Base-by-base conservation (phyloP, 371 early-diverging fungal genomes). In the Mortierella sp. region DNA sequence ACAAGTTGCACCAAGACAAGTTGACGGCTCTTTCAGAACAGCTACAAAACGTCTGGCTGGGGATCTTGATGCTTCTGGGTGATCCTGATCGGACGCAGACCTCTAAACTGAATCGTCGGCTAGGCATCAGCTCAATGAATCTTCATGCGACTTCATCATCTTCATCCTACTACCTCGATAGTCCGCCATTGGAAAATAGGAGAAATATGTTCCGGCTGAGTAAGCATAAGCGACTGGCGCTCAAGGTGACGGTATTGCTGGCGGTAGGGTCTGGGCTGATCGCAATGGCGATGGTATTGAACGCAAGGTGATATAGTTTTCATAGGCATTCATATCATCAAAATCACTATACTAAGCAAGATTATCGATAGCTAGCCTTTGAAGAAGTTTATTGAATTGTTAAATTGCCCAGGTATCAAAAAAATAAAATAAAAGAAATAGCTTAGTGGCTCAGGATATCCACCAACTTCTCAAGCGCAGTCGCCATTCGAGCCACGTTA, bases 401-500 rank as follows among this genome's bases (percentile, higher is more conserved):
- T 39, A 39, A 39, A 39, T 10, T 10, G 39, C 39, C 39, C 39
- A 39, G 10, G 39, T 39, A 39, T 10, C 4, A 39, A 39, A 39
- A 39, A 6, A 39, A 49, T 3, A 3, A 10, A 16, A 16, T 49
- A 49, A 12, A 30, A 3, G 30, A 30, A 39, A 62, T 35, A 35
- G 3, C 22, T 60, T 55, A 77, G 20, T 54, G 72, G 10, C 68
- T 73, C 40, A 83, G 59, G 57, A 83, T 83, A 18, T 64, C 73
- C 39, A 83, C 83, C 37, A 83, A 22, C 59, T 73, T 83, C 49
- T 83, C 83, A 3, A 83, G 68, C 0, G 83, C 83, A 1, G 74
- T 83, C 1, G 83, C 83, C 83, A 83, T 83, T 12, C 83, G 68
- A 2, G 77, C 77, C 8, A 83, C 83, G 68, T 83, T 83, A 24